These are phyloP conservation scores for Colletotrichum viniferum DNA, from an alignment of 2,329 filamentous ascomycete species.

Conservation along the genomic window DNA sequence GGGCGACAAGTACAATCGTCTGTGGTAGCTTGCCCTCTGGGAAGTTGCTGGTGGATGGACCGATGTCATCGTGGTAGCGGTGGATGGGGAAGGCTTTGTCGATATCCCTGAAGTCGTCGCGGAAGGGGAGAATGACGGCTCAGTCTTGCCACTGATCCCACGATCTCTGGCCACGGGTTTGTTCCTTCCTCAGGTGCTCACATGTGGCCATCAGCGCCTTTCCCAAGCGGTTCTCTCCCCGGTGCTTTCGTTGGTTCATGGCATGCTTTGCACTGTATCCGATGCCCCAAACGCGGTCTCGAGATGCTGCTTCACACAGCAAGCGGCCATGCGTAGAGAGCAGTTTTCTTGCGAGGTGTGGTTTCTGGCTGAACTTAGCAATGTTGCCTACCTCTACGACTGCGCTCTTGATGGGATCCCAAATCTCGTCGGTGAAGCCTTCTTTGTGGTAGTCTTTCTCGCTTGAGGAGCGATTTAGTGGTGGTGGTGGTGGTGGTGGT, in stretches of 20 bases:
- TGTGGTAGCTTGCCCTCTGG: neutral
- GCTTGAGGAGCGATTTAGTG: neutral
- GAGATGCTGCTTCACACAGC: slow-evolving; percentile 33
- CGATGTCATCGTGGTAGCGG: neutral
- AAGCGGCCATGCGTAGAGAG: slow-evolving; percentile 33
- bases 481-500: neutral
- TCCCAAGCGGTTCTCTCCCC: neutral
- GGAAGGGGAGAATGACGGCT: neutral
- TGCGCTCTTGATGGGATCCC: slow-evolving; percentile 34
- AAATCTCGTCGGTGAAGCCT: slow-evolving; percentile 28
- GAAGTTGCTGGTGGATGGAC: neutral
- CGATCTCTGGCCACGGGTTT: neutral
- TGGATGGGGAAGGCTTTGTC: neutral
- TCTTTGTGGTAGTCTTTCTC: neutral
- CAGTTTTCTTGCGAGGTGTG: slow-evolving; percentile 29
- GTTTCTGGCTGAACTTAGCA: slow-evolving; percentile 37
- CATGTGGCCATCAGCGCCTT: neutral
- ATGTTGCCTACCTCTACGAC: slow-evolving; percentile 35
- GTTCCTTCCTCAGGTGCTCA: neutral
- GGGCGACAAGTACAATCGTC: neutral
- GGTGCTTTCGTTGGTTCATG: neutral
- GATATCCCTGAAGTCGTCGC: neutral
- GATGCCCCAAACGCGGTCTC: slow-evolving; percentile 30
- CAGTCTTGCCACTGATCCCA: neutral
- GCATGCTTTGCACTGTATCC: neutral